A percentile compares a stretch with the other conserved stretches of the same genome.
phyloP scores from a whole-genome alignment of 2,329 filamentous ascomycete species.

The Chaetothyriales sp. region DNA sequence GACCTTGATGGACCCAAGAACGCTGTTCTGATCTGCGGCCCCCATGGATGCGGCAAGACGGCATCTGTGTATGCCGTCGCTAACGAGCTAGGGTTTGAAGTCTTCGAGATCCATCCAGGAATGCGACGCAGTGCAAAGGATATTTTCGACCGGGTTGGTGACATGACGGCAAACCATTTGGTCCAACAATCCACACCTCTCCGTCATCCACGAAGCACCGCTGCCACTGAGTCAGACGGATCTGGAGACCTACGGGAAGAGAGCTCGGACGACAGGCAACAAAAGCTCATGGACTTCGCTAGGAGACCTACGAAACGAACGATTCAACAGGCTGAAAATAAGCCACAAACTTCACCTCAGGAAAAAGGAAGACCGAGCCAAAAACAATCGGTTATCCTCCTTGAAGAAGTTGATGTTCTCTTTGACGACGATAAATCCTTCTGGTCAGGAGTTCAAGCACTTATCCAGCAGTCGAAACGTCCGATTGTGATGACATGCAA shows the following conservation, averaged over 20 bases:
- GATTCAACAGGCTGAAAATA: constrained; percentile 10
- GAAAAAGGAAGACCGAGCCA: constrained; percentile 37
- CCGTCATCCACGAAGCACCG: constrained; percentile 3
- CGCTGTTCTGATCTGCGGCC: constrained; percentile 74
- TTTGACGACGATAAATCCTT: constrained; percentile 96
- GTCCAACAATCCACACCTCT: constrained; percentile 37
- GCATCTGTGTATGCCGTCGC: constrained; percentile 83
- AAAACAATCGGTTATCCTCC: constrained; percentile 83
- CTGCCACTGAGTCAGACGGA: constrained; percentile 8
- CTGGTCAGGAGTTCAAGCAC: constrained; percentile 63
- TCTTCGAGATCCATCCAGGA: constrained; percentile 86
- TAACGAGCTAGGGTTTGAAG: constrained; percentile 77
- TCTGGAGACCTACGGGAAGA: constrained; percentile 8
- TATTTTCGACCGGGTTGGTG: constrained; percentile 77
- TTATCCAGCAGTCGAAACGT: constrained; percentile 73
- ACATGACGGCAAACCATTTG: constrained; percentile 93
- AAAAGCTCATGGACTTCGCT: constrained; percentile 13
- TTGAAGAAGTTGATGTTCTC: constrained; percentile 86
- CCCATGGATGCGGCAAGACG: constrained; percentile 82
- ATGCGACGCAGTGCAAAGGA: constrained; percentile 77
- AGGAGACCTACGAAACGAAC: constrained; percentile 13
- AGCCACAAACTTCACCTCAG: constrained; percentile 8
- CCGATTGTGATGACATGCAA: constrained; percentile 95
- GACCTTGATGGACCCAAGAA: constrained; percentile 44
- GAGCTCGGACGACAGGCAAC: constrained; percentile 16